Percentiles rank a stretch among this genome's conserved stretches.
Conservation (phyloP, 169 alveolate species). For the Cryptosporidium felis region DNA sequence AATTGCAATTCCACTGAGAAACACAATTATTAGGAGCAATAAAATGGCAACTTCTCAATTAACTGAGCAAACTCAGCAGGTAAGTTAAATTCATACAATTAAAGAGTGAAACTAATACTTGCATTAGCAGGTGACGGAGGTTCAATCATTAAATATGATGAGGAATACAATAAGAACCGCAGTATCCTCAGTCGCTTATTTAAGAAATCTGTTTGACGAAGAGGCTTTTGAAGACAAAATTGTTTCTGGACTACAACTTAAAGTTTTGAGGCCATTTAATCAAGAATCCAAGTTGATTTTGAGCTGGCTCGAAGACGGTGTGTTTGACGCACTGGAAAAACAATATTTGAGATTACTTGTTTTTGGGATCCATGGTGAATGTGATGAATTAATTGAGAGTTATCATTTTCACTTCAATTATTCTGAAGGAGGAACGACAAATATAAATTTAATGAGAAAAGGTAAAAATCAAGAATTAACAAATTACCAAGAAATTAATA, state of each 20-base stretch:
- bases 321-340: conserved; percentile 83
- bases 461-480: conserved; percentile 38
- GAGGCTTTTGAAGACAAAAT: conserved; percentile 78
- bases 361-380: conserved; percentile 78
- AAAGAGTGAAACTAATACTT: neutral
- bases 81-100: neutral
- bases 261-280: conserved; percentile 74
- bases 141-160: conserved; percentile 77
- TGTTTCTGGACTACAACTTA: conserved; percentile 76
- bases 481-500: conserved; percentile 65
- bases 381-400: conserved; percentile 80
- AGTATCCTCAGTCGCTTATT: conserved; percentile 77
- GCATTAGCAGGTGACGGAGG: conserved; percentile 75
- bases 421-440: conserved; percentile 65
- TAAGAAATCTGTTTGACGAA: conserved; percentile 77
- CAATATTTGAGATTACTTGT: conserved; percentile 78
- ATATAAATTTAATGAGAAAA: conserved; percentile 57
- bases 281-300: conserved; percentile 76
- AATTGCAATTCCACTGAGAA: neutral
- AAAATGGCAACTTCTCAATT: conserved; percentile 64
- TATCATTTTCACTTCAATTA: conserved; percentile 76
- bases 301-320: conserved; percentile 86
- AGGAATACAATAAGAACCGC: conserved; percentile 77
- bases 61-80: conserved; percentile 41
- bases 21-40: neutral